phyloP scores from a whole-genome alignment of 129 eudicot genomes.

The Pittosporum tobira region DNA sequence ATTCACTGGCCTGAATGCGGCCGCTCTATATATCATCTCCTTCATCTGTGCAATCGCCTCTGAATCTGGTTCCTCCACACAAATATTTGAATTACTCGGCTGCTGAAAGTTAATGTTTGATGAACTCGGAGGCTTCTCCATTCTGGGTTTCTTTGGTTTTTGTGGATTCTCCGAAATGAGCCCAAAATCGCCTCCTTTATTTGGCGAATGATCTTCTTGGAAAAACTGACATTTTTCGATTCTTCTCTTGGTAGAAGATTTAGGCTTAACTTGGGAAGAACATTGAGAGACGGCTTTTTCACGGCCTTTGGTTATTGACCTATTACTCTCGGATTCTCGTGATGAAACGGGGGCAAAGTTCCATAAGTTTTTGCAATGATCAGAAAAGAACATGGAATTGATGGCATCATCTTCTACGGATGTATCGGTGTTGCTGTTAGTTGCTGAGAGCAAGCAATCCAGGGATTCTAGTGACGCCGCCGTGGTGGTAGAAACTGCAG shows the following conservation, averaged over 20 bases:
- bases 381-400: conserved; percentile 45
- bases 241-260: conserved; percentile 13
- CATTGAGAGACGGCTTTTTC: conserved; percentile 20
- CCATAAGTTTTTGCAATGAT: conserved; percentile 22
- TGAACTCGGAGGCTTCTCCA: conserved; percentile 32
- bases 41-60: conserved; percentile 90
- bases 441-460: conserved; percentile 40
- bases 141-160: conserved; percentile 37
- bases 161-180: conserved; percentile 16
- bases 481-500: conserved; percentile 8
- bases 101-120: conserved; percentile 73
- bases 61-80: conserved; percentile 56
- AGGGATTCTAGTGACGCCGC: conserved; percentile 45
- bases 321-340: conserved; percentile 18
- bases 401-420: conserved; percentile 38
- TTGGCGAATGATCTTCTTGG: background rate
- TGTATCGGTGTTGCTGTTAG: conserved; percentile 39
- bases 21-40: conserved; percentile 88
- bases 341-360: conserved; percentile 25
- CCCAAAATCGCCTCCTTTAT: background rate
- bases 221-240: background rate
- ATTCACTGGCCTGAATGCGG: conserved; percentile 85
- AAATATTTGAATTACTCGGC: conserved; percentile 15
- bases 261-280: conserved; percentile 14
- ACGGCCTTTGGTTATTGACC: conserved; percentile 15